Percentiles rank a stretch among this genome's conserved stretches.
These are phyloP conservation scores for Setaria italica DNA, from an alignment of 202 grass and related monocot species.

Conservation along the genomic window DNA sequence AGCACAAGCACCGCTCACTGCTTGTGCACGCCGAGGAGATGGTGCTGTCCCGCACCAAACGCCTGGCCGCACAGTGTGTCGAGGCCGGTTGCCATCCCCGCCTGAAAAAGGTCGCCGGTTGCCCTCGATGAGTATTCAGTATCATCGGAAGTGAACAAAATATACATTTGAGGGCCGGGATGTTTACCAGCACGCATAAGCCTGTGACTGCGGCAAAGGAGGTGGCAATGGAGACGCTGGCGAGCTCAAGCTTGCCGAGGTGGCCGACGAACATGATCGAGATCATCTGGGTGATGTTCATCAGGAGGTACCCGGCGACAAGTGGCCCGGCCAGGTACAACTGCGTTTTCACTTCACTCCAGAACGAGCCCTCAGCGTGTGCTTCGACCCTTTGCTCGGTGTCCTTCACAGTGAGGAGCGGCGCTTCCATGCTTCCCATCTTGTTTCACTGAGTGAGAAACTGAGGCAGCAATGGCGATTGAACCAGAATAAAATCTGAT, in stretches of 20 bases:
- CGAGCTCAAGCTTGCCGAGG: conserved; percentile 23
- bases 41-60: conserved; percentile 44
- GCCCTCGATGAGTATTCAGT: too few species aligned
- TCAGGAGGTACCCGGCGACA: conserved; percentile 16
- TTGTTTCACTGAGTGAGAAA: neutral
- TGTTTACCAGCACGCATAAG: conserved; percentile 9
- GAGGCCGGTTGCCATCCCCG: conserved; percentile 43
- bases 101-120: neutral
- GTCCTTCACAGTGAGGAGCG: neutral
- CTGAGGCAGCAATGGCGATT: too few species aligned
- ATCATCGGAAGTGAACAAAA: too few species aligned
- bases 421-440: neutral
- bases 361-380: neutral
- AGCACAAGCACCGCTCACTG: conserved; percentile 71
- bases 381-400: neutral
- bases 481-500: too few species aligned
- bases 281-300: conserved; percentile 1
- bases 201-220: conserved; percentile 33
- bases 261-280: conserved; percentile 35
- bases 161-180: too few species aligned
- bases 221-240: conserved; percentile 21
- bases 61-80: conserved; percentile 62
- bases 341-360: conserved; percentile 26
- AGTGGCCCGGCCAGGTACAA: conserved; percentile 25
- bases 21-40: conserved; percentile 55